These are phyloP conservation scores for Tuber aestivum DNA, from an alignment of 495 filamentous ascomycete species.

Conservation along the genomic window DNA sequence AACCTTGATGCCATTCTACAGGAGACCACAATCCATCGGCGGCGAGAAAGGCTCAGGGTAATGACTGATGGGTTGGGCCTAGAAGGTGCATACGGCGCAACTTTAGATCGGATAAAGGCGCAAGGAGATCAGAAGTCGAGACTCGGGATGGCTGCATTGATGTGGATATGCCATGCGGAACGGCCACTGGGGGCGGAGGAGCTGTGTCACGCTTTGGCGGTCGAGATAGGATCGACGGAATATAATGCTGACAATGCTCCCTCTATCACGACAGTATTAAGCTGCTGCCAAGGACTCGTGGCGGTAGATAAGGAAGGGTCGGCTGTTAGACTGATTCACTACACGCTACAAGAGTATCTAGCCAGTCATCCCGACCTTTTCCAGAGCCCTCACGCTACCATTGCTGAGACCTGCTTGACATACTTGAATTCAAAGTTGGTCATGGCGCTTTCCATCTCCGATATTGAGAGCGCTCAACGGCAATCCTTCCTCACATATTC, in stretches of 20 bases:
- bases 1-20: too few relatives aligned
- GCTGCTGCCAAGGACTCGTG: too few relatives aligned
- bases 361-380: not conserved
- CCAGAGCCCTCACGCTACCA: not conserved
- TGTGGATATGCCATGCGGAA: not conserved
- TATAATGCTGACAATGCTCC: too few relatives aligned
- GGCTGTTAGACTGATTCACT: too few relatives aligned
- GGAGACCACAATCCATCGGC: not conserved
- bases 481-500: too few relatives aligned
- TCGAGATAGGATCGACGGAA: too few relatives aligned
- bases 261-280: too few relatives aligned
- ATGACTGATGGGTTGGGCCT: not conserved
- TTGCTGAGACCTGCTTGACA: not conserved
- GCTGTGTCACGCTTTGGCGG: not conserved
- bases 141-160: not conserved
- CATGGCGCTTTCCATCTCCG: not conserved
- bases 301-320: too few relatives aligned
- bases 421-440: not conserved
- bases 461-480: too few relatives aligned
- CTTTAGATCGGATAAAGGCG: not conserved
- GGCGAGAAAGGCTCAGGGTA: not conserved
- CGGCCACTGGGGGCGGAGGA: not conserved
- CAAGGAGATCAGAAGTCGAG: not conserved
- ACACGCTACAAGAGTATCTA: not conserved
- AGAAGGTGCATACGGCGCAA: not conserved